These are phyloP conservation scores for Globisporangium lucens DNA, from an alignment of 352 stramenopile genomes.

Conservation along the genomic window DNA sequence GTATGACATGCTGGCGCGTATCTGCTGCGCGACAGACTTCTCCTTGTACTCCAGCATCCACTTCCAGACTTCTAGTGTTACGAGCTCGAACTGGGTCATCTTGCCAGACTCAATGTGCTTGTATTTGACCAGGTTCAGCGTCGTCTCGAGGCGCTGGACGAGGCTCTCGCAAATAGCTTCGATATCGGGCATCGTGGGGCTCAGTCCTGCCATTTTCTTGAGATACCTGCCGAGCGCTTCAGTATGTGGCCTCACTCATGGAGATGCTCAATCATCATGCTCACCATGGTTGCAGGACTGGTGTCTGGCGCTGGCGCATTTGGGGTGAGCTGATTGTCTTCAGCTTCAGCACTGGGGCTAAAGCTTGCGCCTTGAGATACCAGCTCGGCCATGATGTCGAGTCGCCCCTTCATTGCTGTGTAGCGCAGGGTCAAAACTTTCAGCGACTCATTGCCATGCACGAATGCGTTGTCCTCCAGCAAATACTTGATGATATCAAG, in stretches of 20 bases:
- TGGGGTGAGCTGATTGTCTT: neutral
- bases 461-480: neutral
- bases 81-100: neutral
- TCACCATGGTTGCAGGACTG: neutral
- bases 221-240: neutral
- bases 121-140: neutral
- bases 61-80: neutral
- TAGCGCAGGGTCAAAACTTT: neutral
- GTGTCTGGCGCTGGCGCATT: neutral
- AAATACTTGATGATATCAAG: neutral
- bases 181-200: neutral
- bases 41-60: constrained; percentile 3
- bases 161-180: neutral
- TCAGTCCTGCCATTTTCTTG: neutral
- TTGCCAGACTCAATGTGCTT: neutral
- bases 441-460: neutral
- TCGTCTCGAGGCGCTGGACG: neutral
- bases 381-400: neutral
- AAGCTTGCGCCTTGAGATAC: neutral
- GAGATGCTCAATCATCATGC: neutral
- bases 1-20: neutral
- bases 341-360: neutral
- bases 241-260: neutral
- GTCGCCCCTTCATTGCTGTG: neutral
- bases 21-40: neutral